phyloP scores from a whole-genome alignment of 1,284 basidiomycete genomes.

The Apiotrichum mycotoxinovorans region DNA sequence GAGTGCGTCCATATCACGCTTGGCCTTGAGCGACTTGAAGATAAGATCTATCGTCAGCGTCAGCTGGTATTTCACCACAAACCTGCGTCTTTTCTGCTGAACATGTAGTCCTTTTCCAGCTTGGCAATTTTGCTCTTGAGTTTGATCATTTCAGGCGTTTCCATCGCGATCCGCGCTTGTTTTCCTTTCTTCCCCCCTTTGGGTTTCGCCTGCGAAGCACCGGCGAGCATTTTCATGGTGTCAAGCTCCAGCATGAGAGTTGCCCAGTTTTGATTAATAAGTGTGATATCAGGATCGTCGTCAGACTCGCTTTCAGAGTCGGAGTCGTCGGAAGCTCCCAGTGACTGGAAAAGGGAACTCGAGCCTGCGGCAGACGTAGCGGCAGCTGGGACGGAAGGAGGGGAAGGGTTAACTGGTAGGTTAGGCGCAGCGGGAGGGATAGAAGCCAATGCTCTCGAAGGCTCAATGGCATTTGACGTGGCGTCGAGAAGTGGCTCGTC shows the following conservation, averaged over 20 bases:
- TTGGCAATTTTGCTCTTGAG: conserved; percentile 59
- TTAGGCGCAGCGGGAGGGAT: not conserved
- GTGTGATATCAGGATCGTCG: conserved; percentile 60
- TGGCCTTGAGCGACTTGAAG: conserved; percentile 60
- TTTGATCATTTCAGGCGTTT: conserved; percentile 50
- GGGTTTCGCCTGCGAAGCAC: conserved; percentile 27
- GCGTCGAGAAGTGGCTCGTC: conserved; percentile 14
- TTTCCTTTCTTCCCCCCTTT: conserved; percentile 36
- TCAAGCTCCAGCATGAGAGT: conserved; percentile 56
- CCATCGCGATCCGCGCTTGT: conserved; percentile 36
- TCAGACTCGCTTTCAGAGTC: conserved; percentile 30
- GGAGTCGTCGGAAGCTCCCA: conserved; percentile 17
- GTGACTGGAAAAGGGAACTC: conserved; percentile 33
- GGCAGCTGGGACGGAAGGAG: not conserved
- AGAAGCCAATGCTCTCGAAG: not conserved
- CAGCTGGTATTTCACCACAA: conserved; percentile 4
- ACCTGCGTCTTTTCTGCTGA: conserved; percentile 63
- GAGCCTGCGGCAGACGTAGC: not conserved
- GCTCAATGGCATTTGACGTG: not conserved
- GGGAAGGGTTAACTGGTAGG: not conserved
- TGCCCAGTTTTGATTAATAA: conserved; percentile 41
- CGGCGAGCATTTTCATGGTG: conserved; percentile 23
- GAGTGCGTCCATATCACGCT: conserved; percentile 56
- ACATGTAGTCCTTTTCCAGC: conserved; percentile 68
- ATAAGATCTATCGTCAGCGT: conserved; percentile 52